Base-by-base conservation (phyloP, 116 monocot genomes). In the Papilionanthe hybrid region DNA sequence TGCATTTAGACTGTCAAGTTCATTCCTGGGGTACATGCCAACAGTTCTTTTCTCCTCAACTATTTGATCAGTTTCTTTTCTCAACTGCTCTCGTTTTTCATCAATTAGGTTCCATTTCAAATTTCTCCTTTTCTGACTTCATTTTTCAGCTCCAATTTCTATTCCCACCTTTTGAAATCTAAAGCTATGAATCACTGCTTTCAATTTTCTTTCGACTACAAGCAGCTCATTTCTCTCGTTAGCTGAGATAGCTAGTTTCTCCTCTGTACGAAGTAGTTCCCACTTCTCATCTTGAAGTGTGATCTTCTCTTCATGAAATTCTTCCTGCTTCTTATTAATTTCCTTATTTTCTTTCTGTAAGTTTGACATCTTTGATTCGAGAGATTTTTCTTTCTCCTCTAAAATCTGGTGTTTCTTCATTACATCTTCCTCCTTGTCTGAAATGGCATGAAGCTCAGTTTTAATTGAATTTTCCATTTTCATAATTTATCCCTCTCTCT, bases 31-130 rank as follows among this genome's bases (percentile, higher is more conserved):
- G 80, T 88, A 90, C n/a, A 78, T 81, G 57, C 29, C 57, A 20
- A 89, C 79, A 18, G 81, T 79, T 82, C 83, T 85, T 83, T 85
- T 88, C 78, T 94, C 98, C 83, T 88, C 85, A 65, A 81, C 84
- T 75, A 91, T 69, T 28, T 27, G 41, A 74, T 88, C 88, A 37
- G 87, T 84, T 84, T 91, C 93, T 83, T 87, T 94, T 55, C 55
- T 71, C 42, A 98, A 65, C 60, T 90, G 88, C 42, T 85, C 89
- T 76, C 85, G 92, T 83, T 92, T 98, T 60, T 93, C 94, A 78
- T 98, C 98, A 85, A 94, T 87, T 41, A 93, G 50, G 56, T 94
- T 94, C 98, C 98, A 98, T 32, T 88, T 98, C 98, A 78, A 98
- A 98, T 65, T 92, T 92, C 75, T 98, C 98, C 60, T 93, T 98